Evolutionary conservation across 225 moss, liverwort and hornwort species (phyloP).

Genomic region (Pseudoscleropodium purum): DNA sequence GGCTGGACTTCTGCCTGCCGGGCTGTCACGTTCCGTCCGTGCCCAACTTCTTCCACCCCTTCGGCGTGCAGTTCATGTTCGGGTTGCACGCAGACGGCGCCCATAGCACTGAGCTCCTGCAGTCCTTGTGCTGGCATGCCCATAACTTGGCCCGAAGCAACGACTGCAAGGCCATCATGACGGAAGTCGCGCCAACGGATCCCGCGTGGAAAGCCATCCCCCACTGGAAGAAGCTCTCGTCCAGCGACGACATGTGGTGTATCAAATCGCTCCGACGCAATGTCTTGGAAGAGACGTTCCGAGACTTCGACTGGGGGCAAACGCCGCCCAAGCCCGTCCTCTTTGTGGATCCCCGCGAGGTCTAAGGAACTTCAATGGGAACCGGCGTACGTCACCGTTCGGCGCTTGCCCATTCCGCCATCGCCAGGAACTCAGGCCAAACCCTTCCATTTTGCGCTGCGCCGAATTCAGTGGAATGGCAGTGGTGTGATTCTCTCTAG

Average conservation of each 20-base stretch:
- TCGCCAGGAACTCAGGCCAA: background rate
- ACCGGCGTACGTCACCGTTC: background rate
- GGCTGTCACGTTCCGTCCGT: slow-evolving; percentile 80
- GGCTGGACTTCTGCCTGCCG: slow-evolving; percentile 64
- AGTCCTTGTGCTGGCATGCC: slow-evolving; percentile 74
- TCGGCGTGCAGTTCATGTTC: slow-evolving; percentile 95
- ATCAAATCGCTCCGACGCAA: slow-evolving; percentile 46
- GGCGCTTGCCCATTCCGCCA: background rate
- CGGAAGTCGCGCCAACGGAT: slow-evolving; percentile 65
- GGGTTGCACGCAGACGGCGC: slow-evolving; percentile 63
- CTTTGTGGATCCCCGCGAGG: slow-evolving; percentile 92
- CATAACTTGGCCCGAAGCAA: slow-evolving; percentile 71
- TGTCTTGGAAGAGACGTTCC: background rate
- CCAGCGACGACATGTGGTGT: slow-evolving; percentile 83
- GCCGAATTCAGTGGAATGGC: background rate
- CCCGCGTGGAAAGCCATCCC: slow-evolving; percentile 61
- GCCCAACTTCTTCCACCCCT: slow-evolving; percentile 77
- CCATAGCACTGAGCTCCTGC: slow-evolving; percentile 48
- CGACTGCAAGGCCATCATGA: slow-evolving; percentile 76
- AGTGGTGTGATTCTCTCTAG: too few relatives aligned
- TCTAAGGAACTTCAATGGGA: slow-evolving; percentile 6
- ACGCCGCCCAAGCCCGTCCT: slow-evolving; percentile 50
- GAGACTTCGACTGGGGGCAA: slow-evolving; percentile 53
- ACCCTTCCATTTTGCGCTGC: background rate
- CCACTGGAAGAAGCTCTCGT: slow-evolving; percentile 74